Conservation (phyloP, 768 basidiomycete species). For the Leccinum uliginosum region DNA sequence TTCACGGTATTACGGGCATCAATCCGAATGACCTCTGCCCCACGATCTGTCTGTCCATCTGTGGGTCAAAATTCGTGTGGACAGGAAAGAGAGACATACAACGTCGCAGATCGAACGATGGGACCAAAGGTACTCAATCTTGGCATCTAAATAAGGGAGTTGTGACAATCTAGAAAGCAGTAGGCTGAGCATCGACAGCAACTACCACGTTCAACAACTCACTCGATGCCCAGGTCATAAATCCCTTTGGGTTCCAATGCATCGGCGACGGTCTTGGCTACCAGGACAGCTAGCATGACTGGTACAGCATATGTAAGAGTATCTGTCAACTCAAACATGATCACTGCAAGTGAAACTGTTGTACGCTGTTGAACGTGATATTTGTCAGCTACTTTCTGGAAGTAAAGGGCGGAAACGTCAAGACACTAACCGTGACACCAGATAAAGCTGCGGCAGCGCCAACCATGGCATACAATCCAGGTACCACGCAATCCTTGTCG, state of each 20-base stretch:
- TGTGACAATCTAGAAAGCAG: constrained; percentile 54
- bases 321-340: constrained; percentile 93
- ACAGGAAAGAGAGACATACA: constrained; percentile 41
- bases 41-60: constrained; percentile 54
- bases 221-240: constrained; percentile 94
- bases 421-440: constrained; percentile 73
- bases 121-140: constrained; percentile 88
- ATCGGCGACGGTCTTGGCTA: constrained; percentile 39
- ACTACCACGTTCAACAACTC: constrained; percentile 1
- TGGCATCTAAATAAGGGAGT: constrained; percentile 89
- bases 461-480: constrained; percentile 93
- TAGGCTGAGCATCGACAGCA: neutral
- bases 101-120: constrained; percentile 70
- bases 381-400: constrained; percentile 8
- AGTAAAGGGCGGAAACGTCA: neutral
- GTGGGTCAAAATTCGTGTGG: neutral
- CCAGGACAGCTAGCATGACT: constrained; percentile 82
- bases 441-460: constrained; percentile 93
- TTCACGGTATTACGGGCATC: constrained; percentile 76
- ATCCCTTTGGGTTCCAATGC: constrained; percentile 73
- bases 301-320: constrained; percentile 90
- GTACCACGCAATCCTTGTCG: constrained; percentile 72
- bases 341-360: constrained; percentile 92
- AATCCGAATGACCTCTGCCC: constrained; percentile 65
- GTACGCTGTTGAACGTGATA: constrained; percentile 50